These are phyloP conservation scores for Calonectria crousiana DNA, from an alignment of 2,329 filamentous ascomycete species.

Conservation along the genomic window DNA sequence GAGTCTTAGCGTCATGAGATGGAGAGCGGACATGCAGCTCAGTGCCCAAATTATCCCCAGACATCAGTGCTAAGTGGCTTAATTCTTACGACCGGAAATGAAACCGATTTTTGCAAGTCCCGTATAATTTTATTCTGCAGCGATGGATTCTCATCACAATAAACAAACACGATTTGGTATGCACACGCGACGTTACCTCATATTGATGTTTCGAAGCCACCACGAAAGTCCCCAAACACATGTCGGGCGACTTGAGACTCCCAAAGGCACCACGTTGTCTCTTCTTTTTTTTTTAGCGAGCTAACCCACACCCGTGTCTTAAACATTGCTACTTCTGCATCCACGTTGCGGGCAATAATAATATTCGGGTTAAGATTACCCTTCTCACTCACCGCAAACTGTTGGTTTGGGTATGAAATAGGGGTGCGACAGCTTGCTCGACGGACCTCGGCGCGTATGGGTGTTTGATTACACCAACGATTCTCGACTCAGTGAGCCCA, in stretches of 20 bases:
- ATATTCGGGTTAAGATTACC: conserved; percentile 31
- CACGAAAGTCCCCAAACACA: not conserved
- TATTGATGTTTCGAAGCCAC: conserved; percentile 11
- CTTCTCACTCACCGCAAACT: conserved; percentile 20
- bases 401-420: conserved; percentile 17
- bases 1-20: conserved; percentile 34
- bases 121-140: not conserved
- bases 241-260: conserved; percentile 4
- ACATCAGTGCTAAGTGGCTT: conserved; percentile 6
- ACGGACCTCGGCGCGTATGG: conserved; percentile 23
- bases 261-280: conserved; percentile 27
- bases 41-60: conserved; percentile 10
- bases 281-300: conserved; percentile 33
- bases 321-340: conserved; percentile 27
- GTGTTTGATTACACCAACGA: conserved; percentile 38
- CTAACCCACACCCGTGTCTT: conserved; percentile 33
- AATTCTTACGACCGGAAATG: conserved; percentile 19
- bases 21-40: not conserved
- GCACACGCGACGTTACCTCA: conserved; percentile 5
- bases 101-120: conserved; percentile 5
- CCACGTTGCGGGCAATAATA: conserved; percentile 37
- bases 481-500: conserved; percentile 26
- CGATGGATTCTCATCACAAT: conserved; percentile 3
- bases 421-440: conserved; percentile 29
- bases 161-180: conserved; percentile 14